Evolutionary conservation across 129 eudicot species (phyloP).

Genomic region (Escallonia herrerae): DNA sequence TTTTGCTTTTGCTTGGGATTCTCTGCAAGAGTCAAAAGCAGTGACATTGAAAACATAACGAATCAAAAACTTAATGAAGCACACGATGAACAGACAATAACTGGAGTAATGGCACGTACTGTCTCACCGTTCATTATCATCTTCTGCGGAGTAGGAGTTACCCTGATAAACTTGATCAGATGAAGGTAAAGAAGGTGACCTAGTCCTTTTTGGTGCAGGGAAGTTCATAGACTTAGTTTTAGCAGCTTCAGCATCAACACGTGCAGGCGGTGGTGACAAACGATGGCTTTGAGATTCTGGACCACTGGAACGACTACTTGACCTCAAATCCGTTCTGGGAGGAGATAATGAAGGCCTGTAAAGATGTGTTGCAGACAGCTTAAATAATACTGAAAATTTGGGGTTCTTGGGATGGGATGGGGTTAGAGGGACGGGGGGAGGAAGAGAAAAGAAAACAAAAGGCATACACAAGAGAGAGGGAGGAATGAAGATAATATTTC

Average conservation of each 20-base stretch:
- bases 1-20: constrained; percentile 84
- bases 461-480: no score
- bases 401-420: no score
- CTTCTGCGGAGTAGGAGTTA: constrained; percentile 22
- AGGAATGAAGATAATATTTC: no score
- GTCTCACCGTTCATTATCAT: constrained; percentile 57
- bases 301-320: constrained; percentile 3
- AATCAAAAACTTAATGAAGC: neutral
- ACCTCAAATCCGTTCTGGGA: constrained; percentile 29
- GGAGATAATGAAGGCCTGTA: constrained; percentile 41
- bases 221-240: constrained; percentile 24
- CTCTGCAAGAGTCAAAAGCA: constrained; percentile 34
- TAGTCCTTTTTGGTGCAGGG: constrained; percentile 54
- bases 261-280: constrained; percentile 27
- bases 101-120: neutral
- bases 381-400: no score
- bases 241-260: constrained; percentile 25
- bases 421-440: no score
- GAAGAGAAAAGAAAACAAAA: no score
- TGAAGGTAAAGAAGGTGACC: constrained; percentile 50
- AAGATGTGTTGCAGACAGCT: no score
- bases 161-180: constrained; percentile 32
- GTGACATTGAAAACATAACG: no score
- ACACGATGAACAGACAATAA: neutral
- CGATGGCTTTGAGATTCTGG: constrained; percentile 26